phyloP scores from a whole-genome alignment of 805 yeast genomes.

The Torulaspora gathmanii region DNA sequence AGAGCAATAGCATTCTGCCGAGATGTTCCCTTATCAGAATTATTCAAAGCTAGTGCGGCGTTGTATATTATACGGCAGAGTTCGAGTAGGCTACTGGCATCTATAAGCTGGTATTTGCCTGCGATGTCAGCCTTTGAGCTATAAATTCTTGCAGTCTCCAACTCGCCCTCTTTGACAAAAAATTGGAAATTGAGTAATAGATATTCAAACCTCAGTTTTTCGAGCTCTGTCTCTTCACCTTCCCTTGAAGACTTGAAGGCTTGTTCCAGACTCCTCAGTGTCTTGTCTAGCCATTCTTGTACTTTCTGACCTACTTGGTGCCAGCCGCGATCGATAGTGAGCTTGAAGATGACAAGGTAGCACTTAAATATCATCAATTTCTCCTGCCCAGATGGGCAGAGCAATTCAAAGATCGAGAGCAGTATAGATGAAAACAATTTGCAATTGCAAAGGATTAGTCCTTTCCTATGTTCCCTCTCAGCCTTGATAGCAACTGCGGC shows the following conservation, averaged over 20 bases:
- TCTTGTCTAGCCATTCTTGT: slow-evolving; percentile 33
- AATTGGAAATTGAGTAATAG: slow-evolving; percentile 34
- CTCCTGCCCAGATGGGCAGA: slow-evolving; percentile 21
- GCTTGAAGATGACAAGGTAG: slow-evolving; percentile 29
- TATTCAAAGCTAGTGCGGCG: slow-evolving; percentile 23
- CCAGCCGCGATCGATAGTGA: slow-evolving; percentile 28
- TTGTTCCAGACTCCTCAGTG: slow-evolving; percentile 24
- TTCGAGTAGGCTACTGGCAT: slow-evolving; percentile 26
- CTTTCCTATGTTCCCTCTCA: slow-evolving; percentile 11
- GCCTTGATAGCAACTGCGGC: slow-evolving; percentile 29
- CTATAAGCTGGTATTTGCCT: slow-evolving; percentile 9
- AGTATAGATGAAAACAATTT: slow-evolving; percentile 35
- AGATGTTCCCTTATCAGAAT: background rate
- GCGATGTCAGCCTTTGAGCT: slow-evolving; percentile 30
- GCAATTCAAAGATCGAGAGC: slow-evolving; percentile 32
- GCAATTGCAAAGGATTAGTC: slow-evolving; percentile 16
- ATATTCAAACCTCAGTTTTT: slow-evolving; percentile 29
- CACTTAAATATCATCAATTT: slow-evolving; percentile 36
- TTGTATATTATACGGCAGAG: slow-evolving; percentile 37
- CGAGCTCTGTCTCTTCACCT: slow-evolving; percentile 9
- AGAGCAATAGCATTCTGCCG: slow-evolving; percentile 15
- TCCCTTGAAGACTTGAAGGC: slow-evolving; percentile 9
- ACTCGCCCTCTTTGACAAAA: slow-evolving; percentile 32
- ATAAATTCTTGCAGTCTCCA: slow-evolving; percentile 36
- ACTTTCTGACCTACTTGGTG: slow-evolving; percentile 17